Evolutionary conservation across 208 protist species (phyloP).

Genomic region (Wallacemonas sp.): DNA sequence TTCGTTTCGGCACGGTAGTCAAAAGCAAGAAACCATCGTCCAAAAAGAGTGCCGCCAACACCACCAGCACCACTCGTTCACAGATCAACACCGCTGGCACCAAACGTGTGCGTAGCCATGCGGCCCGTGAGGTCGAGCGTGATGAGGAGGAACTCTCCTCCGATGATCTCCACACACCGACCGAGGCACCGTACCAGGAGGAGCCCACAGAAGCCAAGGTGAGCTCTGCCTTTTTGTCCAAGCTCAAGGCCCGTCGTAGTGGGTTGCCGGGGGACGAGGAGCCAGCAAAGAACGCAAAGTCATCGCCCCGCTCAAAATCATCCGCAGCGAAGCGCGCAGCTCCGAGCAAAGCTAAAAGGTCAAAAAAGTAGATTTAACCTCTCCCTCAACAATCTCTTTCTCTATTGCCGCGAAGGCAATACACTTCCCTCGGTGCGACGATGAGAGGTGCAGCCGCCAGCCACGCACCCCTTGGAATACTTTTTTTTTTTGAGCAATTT

Average conservation of each 20-base stretch:
- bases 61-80: neutral
- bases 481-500: too few relatives aligned
- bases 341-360: neutral
- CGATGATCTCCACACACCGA: constrained; percentile 1
- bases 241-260: constrained; percentile 13
- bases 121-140: too few relatives aligned
- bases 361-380: neutral
- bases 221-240: neutral
- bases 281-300: neutral
- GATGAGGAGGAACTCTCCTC: neutral
- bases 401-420: too few relatives aligned
- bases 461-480: too few relatives aligned
- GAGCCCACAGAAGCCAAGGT: constrained; percentile 11
- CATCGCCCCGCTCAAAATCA: too few relatives aligned
- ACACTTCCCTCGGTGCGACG: too few relatives aligned
- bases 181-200: constrained; percentile 5
- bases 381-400: too few relatives aligned
- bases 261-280: neutral
- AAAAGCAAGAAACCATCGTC: neutral
- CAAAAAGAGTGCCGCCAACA: neutral
- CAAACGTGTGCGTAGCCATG: too few relatives aligned
- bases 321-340: neutral
- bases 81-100: neutral
- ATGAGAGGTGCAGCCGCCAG: too few relatives aligned
- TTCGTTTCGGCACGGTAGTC: neutral